A percentile compares a stretch with the other conserved stretches of the same genome.
These are phyloP conservation scores for Whalleya microplaca DNA, from an alignment of 2,329 filamentous ascomycete genomes.

Conservation along the genomic window DNA sequence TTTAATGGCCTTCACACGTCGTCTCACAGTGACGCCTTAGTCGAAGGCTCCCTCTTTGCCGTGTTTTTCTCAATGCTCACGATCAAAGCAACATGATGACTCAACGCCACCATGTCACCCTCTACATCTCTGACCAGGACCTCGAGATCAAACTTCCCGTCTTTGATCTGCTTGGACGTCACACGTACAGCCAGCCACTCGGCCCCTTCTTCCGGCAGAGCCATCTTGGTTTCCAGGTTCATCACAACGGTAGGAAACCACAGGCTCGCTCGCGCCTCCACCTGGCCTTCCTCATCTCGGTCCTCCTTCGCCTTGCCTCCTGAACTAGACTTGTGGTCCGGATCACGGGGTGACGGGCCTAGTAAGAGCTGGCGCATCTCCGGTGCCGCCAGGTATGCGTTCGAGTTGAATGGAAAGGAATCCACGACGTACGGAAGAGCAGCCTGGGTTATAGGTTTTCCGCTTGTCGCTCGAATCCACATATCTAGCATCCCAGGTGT, in stretches of 20 bases:
- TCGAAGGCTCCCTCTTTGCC: conserved; percentile 14
- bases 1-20: too few species aligned
- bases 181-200: conserved; percentile 74
- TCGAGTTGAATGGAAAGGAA: conserved; percentile 66
- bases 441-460: conserved; percentile 61
- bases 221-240: conserved; percentile 78
- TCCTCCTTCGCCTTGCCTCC: conserved; percentile 13
- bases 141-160: conserved; percentile 77
- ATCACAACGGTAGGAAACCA: conserved; percentile 80
- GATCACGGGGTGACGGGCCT: too few species aligned
- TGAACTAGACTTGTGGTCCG: too few species aligned
- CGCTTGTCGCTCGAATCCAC: conserved; percentile 63
- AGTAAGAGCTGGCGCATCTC: too few species aligned
- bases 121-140: conserved; percentile 66
- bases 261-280: too few species aligned
- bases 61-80: conserved; percentile 66
- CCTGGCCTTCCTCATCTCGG: too few species aligned
- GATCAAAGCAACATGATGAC: conserved; percentile 69
- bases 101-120: conserved; percentile 69
- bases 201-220: conserved; percentile 66
- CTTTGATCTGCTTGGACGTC: conserved; percentile 66
- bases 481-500: conserved; percentile 54
- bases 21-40: too few species aligned
- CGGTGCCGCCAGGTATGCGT: conserved; percentile 40
- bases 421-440: conserved; percentile 64